Percentiles rank a stretch among this genome's conserved stretches.
Conservation (phyloP, 495 filamentous ascomycete genomes). For the Neurospora cerealis region DNA sequence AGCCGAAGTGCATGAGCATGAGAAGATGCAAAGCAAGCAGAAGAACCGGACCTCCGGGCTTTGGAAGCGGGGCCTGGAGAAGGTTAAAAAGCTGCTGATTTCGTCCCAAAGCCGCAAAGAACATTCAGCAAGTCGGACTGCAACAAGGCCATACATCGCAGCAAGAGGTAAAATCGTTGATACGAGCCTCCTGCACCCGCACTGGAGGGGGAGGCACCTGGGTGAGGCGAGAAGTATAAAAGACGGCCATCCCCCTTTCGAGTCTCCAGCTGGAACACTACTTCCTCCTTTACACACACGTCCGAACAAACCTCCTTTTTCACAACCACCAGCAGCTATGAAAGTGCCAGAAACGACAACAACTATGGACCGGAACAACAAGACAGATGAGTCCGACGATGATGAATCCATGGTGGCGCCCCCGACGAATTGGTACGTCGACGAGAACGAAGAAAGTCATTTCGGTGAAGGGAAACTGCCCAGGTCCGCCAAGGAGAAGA, state of each 20-base stretch:
- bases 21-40: not conserved
- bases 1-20: not conserved
- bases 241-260: not conserved
- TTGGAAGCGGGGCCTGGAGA: not conserved
- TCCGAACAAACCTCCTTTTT: not conserved
- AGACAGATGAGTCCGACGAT: not conserved
- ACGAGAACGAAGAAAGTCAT: not conserved
- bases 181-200: not conserved
- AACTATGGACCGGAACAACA: not conserved
- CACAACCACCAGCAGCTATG: not conserved
- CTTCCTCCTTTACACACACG: not conserved
- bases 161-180: not conserved
- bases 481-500: not conserved
- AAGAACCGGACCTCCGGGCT: not conserved
- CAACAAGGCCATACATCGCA: not conserved
- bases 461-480: not conserved
- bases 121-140: not conserved
- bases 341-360: not conserved
- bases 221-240: not conserved
- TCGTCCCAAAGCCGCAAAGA: not conserved
- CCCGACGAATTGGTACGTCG: not conserved
- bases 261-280: not conserved
- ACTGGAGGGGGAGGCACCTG: not conserved
- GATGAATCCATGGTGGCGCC: not conserved
- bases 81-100: not conserved